Evolutionary conservation across 202 grass and related monocot species (phyloP), one percentile per base, ranked within the genome.

Genomic region (Carex sylvatica): DNA sequence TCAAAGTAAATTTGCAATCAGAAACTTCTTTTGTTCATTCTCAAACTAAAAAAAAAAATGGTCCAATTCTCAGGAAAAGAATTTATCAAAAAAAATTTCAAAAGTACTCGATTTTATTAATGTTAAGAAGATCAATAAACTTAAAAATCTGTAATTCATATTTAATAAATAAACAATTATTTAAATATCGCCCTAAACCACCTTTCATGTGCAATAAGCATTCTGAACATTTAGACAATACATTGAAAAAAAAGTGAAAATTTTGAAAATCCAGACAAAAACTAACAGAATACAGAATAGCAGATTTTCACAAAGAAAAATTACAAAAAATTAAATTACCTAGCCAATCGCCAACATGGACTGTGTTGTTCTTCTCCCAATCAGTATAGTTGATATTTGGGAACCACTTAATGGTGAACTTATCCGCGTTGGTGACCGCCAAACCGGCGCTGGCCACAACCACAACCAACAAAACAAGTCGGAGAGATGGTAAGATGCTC

Each of bases 291-390:
- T 10, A 23, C 40, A 47, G 4, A 47, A 47, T 10, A 47, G 9
- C 1, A 2, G 18, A 72, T 69, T 36, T 36, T 15, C 24, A 71
- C 31, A 36, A 7, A 14, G 35, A 85, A 14, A 24, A 49, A 49
- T 12, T 49, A 13, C 11, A 49, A 49, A 12, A 49, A 49, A 13
- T 3, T 49, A 49, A 61, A 23, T 80, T 82, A 98, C 96, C 96
- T 71, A 98, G 89, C 96, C 96, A 98, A 83, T 98, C 96, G 80
- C 83, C 91, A 79, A 91, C 89, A 91, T 98, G 94, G 70, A 95
- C 92, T 14, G 96, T 91, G 8, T 82, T 74, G 91, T 98, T 89
- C 19, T 82, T 53, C 80, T 82, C 51, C 96, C 96, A 99, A 36
- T 68, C 77, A 82, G 91, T 84, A 89, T 99, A 99, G 91, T 95